Percentiles rank a stretch among this genome's conserved stretches.
phyloP scores from a whole-genome alignment of 768 basidiomycete genomes.

The Xanthoconium purpureum region DNA sequence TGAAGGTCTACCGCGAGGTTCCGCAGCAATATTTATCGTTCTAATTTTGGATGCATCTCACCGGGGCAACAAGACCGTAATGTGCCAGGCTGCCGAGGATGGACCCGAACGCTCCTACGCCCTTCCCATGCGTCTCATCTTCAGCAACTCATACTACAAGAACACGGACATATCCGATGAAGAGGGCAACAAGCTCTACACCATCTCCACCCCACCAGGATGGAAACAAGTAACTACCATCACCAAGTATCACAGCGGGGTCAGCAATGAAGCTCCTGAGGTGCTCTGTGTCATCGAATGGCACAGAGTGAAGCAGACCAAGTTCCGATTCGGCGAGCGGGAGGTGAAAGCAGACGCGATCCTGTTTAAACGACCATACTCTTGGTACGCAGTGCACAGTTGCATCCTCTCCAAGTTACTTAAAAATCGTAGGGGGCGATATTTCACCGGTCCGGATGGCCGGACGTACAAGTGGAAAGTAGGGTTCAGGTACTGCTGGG shows the following conservation, averaged over 20 bases:
- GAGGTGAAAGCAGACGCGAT: slow-evolving; percentile 20
- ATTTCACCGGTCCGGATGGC: slow-evolving; percentile 31
- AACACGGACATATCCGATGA: slow-evolving; percentile 21
- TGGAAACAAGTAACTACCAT: slow-evolving; percentile 14
- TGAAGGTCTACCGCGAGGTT: no score
- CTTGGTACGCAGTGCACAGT: slow-evolving; percentile 1
- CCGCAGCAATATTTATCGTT: no score
- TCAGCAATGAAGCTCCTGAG: neutral
- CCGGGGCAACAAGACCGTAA: no score
- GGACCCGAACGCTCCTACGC: neutral
- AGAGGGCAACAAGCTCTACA: slow-evolving; percentile 19
- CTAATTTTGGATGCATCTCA: no score
- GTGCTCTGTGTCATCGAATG: slow-evolving; percentile 32
- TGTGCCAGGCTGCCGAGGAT: neutral
- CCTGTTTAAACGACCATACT: slow-evolving; percentile 9
- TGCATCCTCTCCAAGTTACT: neutral
- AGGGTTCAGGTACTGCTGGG: slow-evolving; percentile 17
- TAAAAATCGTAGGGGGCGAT: slow-evolving; percentile 19
- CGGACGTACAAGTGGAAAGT: slow-evolving; percentile 33
- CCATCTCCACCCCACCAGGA: slow-evolving; percentile 13
- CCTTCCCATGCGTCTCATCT: slow-evolving; percentile 14
- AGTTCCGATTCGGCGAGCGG: slow-evolving; percentile 24
- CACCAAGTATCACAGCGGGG: slow-evolving; percentile 3
- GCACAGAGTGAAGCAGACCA: slow-evolving; percentile 23
- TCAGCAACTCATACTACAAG: slow-evolving; percentile 11